Evolutionary conservation across 2,329 filamentous ascomycete genomes (phyloP).

Genomic region (Sporothrix dimorphospora): DNA sequence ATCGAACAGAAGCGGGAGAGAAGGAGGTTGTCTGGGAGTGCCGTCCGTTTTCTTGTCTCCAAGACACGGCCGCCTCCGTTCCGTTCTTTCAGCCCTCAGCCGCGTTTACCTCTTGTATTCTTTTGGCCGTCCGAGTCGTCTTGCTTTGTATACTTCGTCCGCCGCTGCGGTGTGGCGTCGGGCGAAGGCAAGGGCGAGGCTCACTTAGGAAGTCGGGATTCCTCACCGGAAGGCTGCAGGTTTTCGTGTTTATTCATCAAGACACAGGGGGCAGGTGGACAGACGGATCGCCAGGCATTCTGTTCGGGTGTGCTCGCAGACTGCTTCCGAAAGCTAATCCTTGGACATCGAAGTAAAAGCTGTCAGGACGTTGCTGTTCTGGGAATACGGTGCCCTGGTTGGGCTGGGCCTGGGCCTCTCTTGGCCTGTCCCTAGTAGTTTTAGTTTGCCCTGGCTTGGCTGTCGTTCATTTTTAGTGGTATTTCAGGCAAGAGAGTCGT

Average conservation of each 20-base stretch:
- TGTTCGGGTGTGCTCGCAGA: not conserved
- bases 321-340: not conserved
- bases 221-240: constrained; percentile 11
- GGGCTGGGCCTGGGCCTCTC: not conserved
- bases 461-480: not conserved
- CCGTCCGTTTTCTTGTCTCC: not conserved
- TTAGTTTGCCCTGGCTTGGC: not conserved
- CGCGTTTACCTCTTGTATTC: not conserved
- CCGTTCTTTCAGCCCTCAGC: not conserved
- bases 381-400: constrained; percentile 2
- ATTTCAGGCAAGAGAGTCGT: not conserved
- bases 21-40: not conserved
- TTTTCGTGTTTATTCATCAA: not conserved
- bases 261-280: not conserved
- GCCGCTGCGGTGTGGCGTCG: not conserved
- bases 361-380: not conserved
- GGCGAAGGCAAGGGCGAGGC: not conserved
- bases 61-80: constrained; percentile 6
- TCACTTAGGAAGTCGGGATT: not conserved
- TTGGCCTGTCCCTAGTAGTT: not conserved
- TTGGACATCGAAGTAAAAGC: too few relatives aligned
- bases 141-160: not conserved
- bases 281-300: not conserved
- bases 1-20: not conserved
- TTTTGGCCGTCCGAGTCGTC: not conserved